Evolutionary conservation across 306 rosid species (phyloP).

Genomic region (Casuarina cunninghamiana): DNA sequence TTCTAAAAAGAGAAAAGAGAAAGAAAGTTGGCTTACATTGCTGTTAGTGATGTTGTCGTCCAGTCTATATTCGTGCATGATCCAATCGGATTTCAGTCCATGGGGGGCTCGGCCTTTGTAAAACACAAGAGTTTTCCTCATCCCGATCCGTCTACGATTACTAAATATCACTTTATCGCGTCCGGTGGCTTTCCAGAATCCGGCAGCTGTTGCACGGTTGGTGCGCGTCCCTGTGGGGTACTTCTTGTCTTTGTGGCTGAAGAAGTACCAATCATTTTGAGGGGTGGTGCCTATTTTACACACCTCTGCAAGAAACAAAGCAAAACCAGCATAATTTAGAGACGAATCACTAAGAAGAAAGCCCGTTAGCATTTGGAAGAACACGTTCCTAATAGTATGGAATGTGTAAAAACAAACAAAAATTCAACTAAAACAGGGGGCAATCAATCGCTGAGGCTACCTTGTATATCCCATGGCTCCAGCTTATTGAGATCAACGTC

Average conservation of each 20-base stretch:
- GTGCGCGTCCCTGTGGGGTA: slow-evolving; percentile 95
- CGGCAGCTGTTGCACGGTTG: slow-evolving; percentile 84
- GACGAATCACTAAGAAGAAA: not conserved
- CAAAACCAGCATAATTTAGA: too few species aligned
- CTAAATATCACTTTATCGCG: slow-evolving; percentile 83
- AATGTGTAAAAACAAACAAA: not conserved
- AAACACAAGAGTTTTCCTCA: slow-evolving; percentile 94
- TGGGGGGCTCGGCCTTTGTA: slow-evolving; percentile 97
- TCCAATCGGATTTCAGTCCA: slow-evolving; percentile 92
- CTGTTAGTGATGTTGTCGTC: slow-evolving; percentile 50
- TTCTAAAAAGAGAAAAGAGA: not conserved
- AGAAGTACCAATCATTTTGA: slow-evolving; percentile 94
- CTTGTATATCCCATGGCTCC: slow-evolving; percentile 99
- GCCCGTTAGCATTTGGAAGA: not conserved
- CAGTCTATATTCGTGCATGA: slow-evolving; percentile 93
- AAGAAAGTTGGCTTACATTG: slow-evolving; percentile 45
- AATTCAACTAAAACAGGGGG: not conserved
- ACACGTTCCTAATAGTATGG: not conserved
- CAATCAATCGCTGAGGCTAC: slow-evolving; percentile 25
- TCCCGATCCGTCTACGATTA: slow-evolving; percentile 72
- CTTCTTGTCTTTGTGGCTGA: slow-evolving; percentile 96
- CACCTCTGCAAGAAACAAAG: slow-evolving; percentile 44
- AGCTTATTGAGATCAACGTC: slow-evolving; percentile 98
- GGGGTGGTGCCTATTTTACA: slow-evolving; percentile 96
- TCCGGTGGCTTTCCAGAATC: slow-evolving; percentile 98